phyloP scores from a whole-genome alignment of 139 green algal genomes.

The Haematococcus lacustris region DNA sequence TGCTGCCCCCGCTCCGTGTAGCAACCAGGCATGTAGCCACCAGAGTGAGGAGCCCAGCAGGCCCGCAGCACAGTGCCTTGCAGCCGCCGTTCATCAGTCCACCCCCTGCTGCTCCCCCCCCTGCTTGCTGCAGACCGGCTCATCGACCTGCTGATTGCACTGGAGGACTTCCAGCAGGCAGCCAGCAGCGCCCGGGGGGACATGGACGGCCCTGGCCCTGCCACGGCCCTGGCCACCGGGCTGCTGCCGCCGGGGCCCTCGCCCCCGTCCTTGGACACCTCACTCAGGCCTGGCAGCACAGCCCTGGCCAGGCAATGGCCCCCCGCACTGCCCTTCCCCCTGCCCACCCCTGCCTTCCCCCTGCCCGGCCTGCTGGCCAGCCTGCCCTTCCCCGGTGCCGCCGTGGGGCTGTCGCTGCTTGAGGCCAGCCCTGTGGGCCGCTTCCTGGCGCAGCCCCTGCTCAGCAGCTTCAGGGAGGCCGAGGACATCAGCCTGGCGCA shows the following conservation, averaged over 20 bases:
- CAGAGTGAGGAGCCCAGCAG: too few species aligned
- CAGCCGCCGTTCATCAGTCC: too few species aligned
- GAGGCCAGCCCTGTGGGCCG: slow-evolving; percentile 16
- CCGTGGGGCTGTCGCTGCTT: slow-evolving; percentile 11
- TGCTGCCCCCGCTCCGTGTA: too few species aligned
- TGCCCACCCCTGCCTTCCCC: slow-evolving; percentile 1
- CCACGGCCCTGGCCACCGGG: too few species aligned
- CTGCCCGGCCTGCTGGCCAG: not conserved
- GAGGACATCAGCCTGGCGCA: too few species aligned
- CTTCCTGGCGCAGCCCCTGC: slow-evolving; percentile 15
- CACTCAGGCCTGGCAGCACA: not conserved
- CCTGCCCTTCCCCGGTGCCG: slow-evolving; percentile 9
- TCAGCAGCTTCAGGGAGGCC: too few species aligned
- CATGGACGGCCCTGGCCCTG: too few species aligned
- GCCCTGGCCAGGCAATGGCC: not conserved
- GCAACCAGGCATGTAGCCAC: too few species aligned
- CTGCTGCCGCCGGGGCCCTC: too few species aligned
- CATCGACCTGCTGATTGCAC: slow-evolving; percentile 93
- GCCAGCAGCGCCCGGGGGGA: slow-evolving; percentile 50
- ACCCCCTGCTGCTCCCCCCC: too few species aligned
- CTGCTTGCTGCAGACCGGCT: slow-evolving; percentile 70
- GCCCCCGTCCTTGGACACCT: too few species aligned
- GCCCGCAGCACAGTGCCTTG: too few species aligned
- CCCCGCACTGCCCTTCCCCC: slow-evolving; percentile 22
- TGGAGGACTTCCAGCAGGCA: slow-evolving; percentile 79